phyloP scores from a whole-genome alignment of 805 yeast species.

The Nakazawaea molendinolei region DNA sequence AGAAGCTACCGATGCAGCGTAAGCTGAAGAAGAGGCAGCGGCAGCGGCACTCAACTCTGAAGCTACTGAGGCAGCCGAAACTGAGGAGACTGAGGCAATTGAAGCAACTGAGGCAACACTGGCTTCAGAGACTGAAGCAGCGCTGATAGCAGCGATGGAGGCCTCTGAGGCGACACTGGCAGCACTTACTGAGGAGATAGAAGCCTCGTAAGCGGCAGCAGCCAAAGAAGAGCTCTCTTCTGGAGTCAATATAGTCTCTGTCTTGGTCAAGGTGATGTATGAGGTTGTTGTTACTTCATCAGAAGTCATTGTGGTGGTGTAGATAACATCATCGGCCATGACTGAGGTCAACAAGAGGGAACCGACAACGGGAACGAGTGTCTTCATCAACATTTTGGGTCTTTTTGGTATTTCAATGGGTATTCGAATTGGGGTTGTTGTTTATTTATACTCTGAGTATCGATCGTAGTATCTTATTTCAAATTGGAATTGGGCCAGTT shows the following conservation, averaged over 20 bases:
- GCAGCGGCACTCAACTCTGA: slow-evolving; percentile 16
- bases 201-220: slow-evolving; percentile 29
- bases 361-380: slow-evolving; percentile 17
- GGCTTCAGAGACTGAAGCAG: slow-evolving; percentile 17
- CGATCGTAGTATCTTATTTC: no score
- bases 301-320: slow-evolving; percentile 1
- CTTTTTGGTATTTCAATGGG: neutral
- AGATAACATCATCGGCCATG: slow-evolving; percentile 20
- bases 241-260: slow-evolving; percentile 40
- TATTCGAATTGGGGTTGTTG: neutral
- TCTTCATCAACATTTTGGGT: slow-evolving; percentile 21
- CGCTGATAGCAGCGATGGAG: slow-evolving; percentile 15
- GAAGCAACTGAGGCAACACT: slow-evolving; percentile 17
- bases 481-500: no score
- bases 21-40: no score
- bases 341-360: slow-evolving; percentile 19
- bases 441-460: neutral
- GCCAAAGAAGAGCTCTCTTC: slow-evolving; percentile 31
- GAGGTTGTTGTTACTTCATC: slow-evolving; percentile 32
- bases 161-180: slow-evolving; percentile 20
- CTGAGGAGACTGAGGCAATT: slow-evolving; percentile 21
- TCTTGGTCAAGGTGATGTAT: slow-evolving; percentile 36
- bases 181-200: slow-evolving; percentile 28
- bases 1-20: slow-evolving; percentile 21
- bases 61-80: slow-evolving; percentile 17